Conservation (phyloP, 331 rosid species). For the Malus hybrid region DNA sequence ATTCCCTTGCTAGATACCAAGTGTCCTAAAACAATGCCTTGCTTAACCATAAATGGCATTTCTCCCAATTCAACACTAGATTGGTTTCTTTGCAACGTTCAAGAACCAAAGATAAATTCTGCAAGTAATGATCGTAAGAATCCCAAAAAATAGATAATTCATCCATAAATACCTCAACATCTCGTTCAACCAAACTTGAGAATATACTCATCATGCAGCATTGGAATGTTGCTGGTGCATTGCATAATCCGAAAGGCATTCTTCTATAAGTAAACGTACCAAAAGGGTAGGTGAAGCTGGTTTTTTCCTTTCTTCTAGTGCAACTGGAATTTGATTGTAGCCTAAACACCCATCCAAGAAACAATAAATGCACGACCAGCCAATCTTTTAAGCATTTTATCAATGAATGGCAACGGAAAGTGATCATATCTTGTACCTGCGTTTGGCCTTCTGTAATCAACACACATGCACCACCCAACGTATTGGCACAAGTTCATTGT, state of each 20-base stretch:
- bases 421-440: not conserved
- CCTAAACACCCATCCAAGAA: not conserved
- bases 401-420: not conserved
- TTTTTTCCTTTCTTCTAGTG: not conserved
- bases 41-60: too few relatives aligned
- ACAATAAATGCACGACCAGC: not conserved
- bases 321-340: too few relatives aligned
- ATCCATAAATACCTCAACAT: not conserved
- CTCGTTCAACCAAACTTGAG: not conserved
- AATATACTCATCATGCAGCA: not conserved
- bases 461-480: too few relatives aligned
- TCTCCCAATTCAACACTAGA: not conserved
- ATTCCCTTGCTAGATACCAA: too few relatives aligned
- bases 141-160: too few relatives aligned
- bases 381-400: not conserved
- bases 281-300: not conserved
- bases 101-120: not conserved
- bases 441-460: not conserved
- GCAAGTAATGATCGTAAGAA: too few relatives aligned
- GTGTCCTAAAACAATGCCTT: too few relatives aligned
- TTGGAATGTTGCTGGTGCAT: not conserved
- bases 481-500: not conserved
- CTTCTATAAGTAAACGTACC: not conserved
- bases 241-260: not conserved
- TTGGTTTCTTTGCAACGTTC: not conserved